phyloP scores from a whole-genome alignment of 2,329 filamentous ascomycete species.

The Talaromyces pinophilus region DNA sequence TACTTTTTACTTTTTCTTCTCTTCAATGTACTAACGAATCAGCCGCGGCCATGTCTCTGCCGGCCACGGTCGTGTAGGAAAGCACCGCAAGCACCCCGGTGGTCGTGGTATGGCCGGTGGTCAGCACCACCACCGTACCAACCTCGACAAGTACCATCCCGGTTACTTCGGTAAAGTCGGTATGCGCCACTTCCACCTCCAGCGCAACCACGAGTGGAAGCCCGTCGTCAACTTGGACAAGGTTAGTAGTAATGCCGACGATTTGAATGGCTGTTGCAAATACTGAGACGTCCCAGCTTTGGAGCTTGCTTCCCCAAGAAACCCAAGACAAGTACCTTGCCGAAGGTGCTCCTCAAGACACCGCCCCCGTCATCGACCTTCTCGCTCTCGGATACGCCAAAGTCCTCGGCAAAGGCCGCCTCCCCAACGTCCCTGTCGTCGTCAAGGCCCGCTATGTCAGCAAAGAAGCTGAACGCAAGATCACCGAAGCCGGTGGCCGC shows the following conservation, averaged over 20 bases:
- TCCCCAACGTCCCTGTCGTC: constrained; percentile 89
- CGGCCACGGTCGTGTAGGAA: constrained; percentile 97
- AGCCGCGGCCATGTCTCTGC: constrained; percentile 93
- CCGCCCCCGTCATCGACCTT: constrained; percentile 96
- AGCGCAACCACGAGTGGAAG: constrained; percentile 96
- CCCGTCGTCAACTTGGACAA: constrained; percentile 98
- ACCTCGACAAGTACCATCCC: constrained; percentile 90
- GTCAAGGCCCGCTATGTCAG: constrained; percentile 94
- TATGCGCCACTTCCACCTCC: constrained; percentile 97
- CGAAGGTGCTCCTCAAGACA: constrained; percentile 75
- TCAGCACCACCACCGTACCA: constrained; percentile 94
- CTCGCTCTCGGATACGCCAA: constrained; percentile 97
- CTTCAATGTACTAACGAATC: background rate
- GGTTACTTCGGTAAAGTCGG: constrained; percentile 99
- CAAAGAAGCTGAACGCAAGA: constrained; percentile 97
- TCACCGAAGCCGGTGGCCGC: constrained; percentile 94
- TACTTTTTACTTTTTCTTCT: too few relatives aligned
- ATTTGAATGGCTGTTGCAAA: background rate
- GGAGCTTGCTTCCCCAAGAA: constrained; percentile 90
- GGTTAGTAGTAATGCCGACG: constrained; percentile 34
- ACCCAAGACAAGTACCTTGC: constrained; percentile 88
- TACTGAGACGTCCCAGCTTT: constrained; percentile 64
- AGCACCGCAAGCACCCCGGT: constrained; percentile 92
- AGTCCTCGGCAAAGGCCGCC: constrained; percentile 95
- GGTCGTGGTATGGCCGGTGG: constrained; percentile 90